These are phyloP conservation scores for Aspergillus sp. DNA, from an alignment of 2,329 filamentous ascomycete species.

Conservation along the genomic window DNA sequence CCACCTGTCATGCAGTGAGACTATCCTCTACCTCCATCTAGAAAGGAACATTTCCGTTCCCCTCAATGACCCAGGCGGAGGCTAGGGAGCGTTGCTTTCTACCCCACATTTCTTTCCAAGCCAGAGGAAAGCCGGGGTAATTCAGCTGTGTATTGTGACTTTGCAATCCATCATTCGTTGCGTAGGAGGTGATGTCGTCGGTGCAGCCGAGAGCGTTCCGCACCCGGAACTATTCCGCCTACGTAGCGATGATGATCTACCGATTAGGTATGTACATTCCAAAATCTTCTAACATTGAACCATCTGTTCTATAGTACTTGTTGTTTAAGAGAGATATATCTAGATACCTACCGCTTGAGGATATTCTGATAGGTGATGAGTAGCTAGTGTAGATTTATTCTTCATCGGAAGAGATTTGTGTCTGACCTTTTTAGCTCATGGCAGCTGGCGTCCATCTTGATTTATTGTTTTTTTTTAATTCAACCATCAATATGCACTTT, in stretches of 20 bases:
- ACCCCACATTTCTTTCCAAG: slow-evolving; percentile 6
- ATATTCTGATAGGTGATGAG: too few relatives aligned
- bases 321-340: too few relatives aligned
- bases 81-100: neutral
- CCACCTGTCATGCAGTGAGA: neutral
- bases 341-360: too few relatives aligned
- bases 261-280: neutral
- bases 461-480: too few relatives aligned
- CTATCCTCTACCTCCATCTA: neutral
- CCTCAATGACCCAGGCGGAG: neutral
- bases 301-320: too few relatives aligned
- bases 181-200: neutral
- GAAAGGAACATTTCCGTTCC: slow-evolving; percentile 19
- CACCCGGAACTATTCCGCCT: slow-evolving; percentile 19
- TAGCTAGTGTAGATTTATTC: too few relatives aligned
- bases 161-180: slow-evolving; percentile 5
- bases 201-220: slow-evolving; percentile 17
- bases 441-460: too few relatives aligned
- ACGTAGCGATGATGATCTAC: too few relatives aligned
- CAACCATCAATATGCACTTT: too few relatives aligned
- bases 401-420: too few relatives aligned
- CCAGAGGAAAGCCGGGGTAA: slow-evolving; percentile 6
- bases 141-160: neutral
- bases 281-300: too few relatives aligned
- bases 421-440: too few relatives aligned